phyloP scores from a whole-genome alignment of 495 filamentous ascomycete species.

The Penicillium herquei region DNA sequence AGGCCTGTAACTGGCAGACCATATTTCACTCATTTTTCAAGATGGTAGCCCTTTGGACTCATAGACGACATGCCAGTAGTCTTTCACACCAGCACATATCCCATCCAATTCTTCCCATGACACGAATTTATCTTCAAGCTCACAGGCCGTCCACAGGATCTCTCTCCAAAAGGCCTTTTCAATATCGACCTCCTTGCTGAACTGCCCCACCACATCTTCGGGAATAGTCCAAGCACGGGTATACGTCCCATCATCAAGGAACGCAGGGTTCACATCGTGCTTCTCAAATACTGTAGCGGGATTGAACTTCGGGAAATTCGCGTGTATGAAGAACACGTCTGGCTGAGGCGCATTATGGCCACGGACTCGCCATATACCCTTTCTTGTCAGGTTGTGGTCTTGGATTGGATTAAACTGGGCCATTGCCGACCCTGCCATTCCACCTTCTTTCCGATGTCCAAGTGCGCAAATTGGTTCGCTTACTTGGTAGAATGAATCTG shows the following conservation, averaged over 20 bases:
- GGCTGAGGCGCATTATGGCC: slow-evolving; percentile 16
- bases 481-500: slow-evolving; percentile 42
- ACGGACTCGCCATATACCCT: slow-evolving; percentile 17
- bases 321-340: slow-evolving; percentile 47
- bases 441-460: slow-evolving; percentile 36
- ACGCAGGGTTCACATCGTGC: slow-evolving; percentile 33
- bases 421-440: slow-evolving; percentile 36
- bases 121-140: slow-evolving; percentile 40
- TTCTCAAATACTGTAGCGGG: slow-evolving; percentile 42
- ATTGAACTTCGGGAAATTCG: slow-evolving; percentile 52
- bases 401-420: slow-evolving; percentile 38
- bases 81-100: slow-evolving; percentile 28
- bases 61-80: slow-evolving; percentile 24
- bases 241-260: slow-evolving; percentile 33
- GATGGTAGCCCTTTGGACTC: slow-evolving; percentile 9
- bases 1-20: too few species aligned
- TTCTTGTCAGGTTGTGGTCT: slow-evolving; percentile 24
- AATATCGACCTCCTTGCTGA: slow-evolving; percentile 38
- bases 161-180: slow-evolving; percentile 52
- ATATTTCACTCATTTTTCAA: neutral
- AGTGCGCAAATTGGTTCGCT: slow-evolving; percentile 29
- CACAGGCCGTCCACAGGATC: slow-evolving; percentile 47
- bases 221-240: slow-evolving; percentile 45
- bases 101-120: slow-evolving; percentile 30
- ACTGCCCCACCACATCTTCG: slow-evolving; percentile 33